Percentiles rank a stretch among this genome's conserved stretches.
phyloP scores from a whole-genome alignment of 257 asterid genomes.

The Rauvolfia tetraphylla region DNA sequence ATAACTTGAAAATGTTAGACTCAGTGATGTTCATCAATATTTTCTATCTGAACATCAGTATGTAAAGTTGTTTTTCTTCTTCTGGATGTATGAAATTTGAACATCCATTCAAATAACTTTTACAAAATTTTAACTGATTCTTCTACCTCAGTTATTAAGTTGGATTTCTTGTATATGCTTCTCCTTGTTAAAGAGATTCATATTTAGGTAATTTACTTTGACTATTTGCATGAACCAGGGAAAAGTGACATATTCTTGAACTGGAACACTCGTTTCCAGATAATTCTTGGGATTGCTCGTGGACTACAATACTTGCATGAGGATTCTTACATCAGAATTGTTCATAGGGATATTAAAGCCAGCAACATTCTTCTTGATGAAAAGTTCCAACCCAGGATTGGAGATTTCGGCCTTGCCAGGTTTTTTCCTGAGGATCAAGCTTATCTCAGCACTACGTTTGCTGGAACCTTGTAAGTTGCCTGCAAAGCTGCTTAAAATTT shows the following conservation, averaged over 20 bases:
- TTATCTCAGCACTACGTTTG: slow-evolving; percentile 80
- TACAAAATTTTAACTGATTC: not conserved
- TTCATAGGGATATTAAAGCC: slow-evolving; percentile 84
- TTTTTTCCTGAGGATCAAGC: slow-evolving; percentile 91
- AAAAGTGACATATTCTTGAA: slow-evolving; percentile 41
- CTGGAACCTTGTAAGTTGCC: slow-evolving; percentile 73
- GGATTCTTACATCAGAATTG: slow-evolving; percentile 71
- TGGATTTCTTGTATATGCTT: not conserved
- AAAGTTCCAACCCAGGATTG: slow-evolving; percentile 67
- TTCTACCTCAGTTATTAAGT: not conserved
- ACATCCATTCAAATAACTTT: not conserved
- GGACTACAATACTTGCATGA: slow-evolving; percentile 82
- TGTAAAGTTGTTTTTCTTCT: not conserved
- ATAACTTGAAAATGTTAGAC: not conserved
- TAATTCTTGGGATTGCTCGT: slow-evolving; percentile 72
- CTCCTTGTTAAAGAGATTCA: not conserved
- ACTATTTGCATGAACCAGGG: slow-evolving; percentile 37
- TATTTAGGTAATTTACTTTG: not conserved
- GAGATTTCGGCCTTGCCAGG: slow-evolving; percentile 84
- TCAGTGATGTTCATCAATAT: not conserved
- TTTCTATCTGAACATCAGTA: not conserved
- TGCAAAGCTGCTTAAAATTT: not conserved
- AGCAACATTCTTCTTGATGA: slow-evolving; percentile 81
- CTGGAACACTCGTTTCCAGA: slow-evolving; percentile 70
- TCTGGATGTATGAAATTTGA: not conserved